Conservation (phyloP, 805 yeast genomes). For the Monosporozyma aerobia region DNA sequence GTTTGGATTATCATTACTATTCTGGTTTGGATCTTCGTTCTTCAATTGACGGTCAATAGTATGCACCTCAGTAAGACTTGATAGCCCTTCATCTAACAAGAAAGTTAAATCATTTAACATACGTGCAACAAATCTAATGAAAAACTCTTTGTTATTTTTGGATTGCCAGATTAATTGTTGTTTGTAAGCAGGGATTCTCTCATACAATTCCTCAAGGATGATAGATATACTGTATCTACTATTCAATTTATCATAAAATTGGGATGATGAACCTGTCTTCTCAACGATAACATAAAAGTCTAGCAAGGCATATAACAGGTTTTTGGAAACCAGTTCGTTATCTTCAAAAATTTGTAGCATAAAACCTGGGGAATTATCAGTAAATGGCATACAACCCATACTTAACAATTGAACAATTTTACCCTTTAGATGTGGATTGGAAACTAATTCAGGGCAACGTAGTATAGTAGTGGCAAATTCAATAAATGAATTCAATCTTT, state of each 20-base stretch:
- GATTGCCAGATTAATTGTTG: conserved; percentile 63
- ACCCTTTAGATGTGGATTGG: conserved; percentile 90
- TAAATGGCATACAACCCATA: conserved; percentile 55
- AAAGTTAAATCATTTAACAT: conserved; percentile 92
- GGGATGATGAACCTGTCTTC: conserved; percentile 89
- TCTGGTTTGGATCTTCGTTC: not conserved
- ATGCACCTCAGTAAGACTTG: conserved; percentile 71
- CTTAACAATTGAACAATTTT: conserved; percentile 73
- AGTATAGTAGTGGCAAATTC: conserved; percentile 67
- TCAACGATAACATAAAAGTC: conserved; percentile 92
- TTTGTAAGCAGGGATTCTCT: conserved; percentile 52
- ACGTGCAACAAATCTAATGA: conserved; percentile 86
- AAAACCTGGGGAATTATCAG: conserved; percentile 59
- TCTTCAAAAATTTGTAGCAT: conserved; percentile 57
- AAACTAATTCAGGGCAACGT: conserved; percentile 75
- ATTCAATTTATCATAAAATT: conserved; percentile 93
- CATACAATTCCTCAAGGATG: conserved; percentile 76
- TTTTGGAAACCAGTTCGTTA: conserved; percentile 51
- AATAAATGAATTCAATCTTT: conserved; percentile 47
- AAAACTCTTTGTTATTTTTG: conserved; percentile 63
- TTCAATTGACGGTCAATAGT: conserved; percentile 39
- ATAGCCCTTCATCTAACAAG: conserved; percentile 80
- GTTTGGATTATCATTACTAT: not conserved
- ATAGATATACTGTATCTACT: conserved; percentile 78
- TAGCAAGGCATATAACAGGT: conserved; percentile 72